phyloP scores from a whole-genome alignment of 2,329 filamentous ascomycete genomes.

The Diplodia intermedia region DNA sequence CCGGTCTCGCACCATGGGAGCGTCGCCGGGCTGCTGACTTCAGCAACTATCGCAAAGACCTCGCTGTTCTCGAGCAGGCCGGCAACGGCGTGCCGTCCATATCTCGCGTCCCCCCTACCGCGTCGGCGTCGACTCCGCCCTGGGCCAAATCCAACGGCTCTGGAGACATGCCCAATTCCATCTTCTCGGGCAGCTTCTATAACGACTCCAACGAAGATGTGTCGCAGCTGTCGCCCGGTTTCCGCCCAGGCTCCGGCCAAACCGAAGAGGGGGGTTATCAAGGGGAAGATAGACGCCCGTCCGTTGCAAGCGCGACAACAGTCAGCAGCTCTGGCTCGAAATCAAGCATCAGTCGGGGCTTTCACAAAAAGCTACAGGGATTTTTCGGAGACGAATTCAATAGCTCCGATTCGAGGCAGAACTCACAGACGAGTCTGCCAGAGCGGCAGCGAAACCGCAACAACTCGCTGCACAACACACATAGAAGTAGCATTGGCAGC shows the following conservation, averaged over 20 bases:
- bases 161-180: constrained; percentile 51
- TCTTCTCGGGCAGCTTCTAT: constrained; percentile 65
- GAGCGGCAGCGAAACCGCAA: constrained; percentile 70
- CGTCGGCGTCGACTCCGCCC: constrained; percentile 59
- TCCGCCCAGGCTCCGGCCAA: constrained; percentile 64
- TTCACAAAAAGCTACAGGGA: constrained; percentile 81
- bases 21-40: constrained; percentile 65
- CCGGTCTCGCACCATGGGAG: constrained; percentile 58
- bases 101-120: constrained; percentile 63
- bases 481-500: constrained; percentile 56
- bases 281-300: constrained; percentile 79
- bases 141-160: constrained; percentile 56
- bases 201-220: constrained; percentile 78
- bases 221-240: constrained; percentile 72
- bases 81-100: constrained; percentile 65
- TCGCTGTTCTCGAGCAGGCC: constrained; percentile 70
- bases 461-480: constrained; percentile 76
- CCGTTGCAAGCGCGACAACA: constrained; percentile 84
- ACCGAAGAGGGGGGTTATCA: constrained; percentile 56
- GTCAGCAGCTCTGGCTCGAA: constrained; percentile 86
- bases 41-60: constrained; percentile 73
- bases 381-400: constrained; percentile 93
- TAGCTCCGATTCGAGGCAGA: constrained; percentile 66
- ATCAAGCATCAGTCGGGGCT: constrained; percentile 71
- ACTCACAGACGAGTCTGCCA: constrained; percentile 74